Conservation (phyloP, 768 basidiomycete genomes). For the Agaricus blazei region DNA sequence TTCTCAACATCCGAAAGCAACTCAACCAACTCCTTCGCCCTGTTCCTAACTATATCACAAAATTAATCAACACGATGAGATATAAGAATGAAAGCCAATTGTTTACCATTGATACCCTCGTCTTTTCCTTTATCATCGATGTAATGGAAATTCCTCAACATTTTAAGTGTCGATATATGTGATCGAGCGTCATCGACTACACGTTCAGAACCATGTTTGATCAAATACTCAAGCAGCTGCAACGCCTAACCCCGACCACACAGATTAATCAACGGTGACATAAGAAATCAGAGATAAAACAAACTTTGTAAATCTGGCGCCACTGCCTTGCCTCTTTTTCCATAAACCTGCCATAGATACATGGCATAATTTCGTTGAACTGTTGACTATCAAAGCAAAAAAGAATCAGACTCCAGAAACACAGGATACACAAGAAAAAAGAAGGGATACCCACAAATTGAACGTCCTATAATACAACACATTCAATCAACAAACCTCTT, state of each 20-base stretch:
- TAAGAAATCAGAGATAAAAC: constrained; percentile 5
- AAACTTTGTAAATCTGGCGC: constrained; percentile 97
- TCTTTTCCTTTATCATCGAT: constrained; percentile 99
- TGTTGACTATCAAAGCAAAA: constrained; percentile 58
- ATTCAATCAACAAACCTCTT: too few relatives aligned
- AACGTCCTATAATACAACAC: constrained; percentile 62
- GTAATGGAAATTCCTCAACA: constrained; percentile 97
- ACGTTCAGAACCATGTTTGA: constrained; percentile 96
- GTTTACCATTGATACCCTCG: constrained; percentile 91
- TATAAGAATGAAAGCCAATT: background rate
- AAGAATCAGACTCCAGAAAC: too few relatives aligned
- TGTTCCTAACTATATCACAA: constrained; percentile 76
- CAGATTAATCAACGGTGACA: background rate
- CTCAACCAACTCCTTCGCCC: constrained; percentile 89
- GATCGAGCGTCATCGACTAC: constrained; percentile 97
- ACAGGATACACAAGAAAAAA: background rate
- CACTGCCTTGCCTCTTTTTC: constrained; percentile 98
- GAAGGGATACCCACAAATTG: constrained; percentile 68
- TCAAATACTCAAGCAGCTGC: constrained; percentile 90
- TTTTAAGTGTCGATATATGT: constrained; percentile 93
- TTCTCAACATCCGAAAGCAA: constrained; percentile 87
- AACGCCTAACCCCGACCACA: constrained; percentile 53
- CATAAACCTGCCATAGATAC: constrained; percentile 92
- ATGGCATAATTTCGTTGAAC: constrained; percentile 99
- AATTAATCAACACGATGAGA: background rate